phyloP scores from a whole-genome alignment of 768 basidiomycete genomes.

The Amanita subjunquillea region DNA sequence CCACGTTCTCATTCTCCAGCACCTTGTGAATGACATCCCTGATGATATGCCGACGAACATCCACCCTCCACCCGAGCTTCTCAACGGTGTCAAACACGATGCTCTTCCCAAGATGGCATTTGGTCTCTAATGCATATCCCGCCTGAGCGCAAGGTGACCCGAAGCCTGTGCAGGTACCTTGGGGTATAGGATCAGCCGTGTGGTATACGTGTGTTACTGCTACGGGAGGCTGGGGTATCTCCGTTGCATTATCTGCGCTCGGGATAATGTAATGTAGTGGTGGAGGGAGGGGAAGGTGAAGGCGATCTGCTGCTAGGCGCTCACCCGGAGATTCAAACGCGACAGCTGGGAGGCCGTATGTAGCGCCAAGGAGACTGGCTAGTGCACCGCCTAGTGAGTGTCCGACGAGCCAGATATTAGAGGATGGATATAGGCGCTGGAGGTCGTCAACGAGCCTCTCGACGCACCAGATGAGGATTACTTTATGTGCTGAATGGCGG shows the following conservation, averaged over 20 bases:
- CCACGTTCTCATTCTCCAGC: slow-evolving; percentile 36
- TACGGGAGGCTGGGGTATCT: slow-evolving; percentile 18
- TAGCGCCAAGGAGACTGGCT: slow-evolving; percentile 79
- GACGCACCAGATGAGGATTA: not conserved
- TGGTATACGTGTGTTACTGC: slow-evolving; percentile 78
- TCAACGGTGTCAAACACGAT: slow-evolving; percentile 83
- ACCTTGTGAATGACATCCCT: slow-evolving; percentile 55
- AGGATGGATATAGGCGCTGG: slow-evolving; percentile 66
- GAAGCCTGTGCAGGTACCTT: slow-evolving; percentile 70
- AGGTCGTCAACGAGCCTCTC: slow-evolving; percentile 87
- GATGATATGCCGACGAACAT: slow-evolving; percentile 71
- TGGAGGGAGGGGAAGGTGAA: slow-evolving; percentile 80
- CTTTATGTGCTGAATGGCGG: slow-evolving; percentile 1
- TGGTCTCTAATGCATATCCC: slow-evolving; percentile 82
- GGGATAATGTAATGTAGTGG: slow-evolving; percentile 16
- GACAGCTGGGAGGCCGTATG: slow-evolving; percentile 87
- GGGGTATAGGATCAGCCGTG: slow-evolving; percentile 88
- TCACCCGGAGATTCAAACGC: slow-evolving; percentile 86
- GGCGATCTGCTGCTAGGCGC: slow-evolving; percentile 58
- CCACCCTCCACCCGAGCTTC: slow-evolving; percentile 72
- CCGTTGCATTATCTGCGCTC: slow-evolving; percentile 21
- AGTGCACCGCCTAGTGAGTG: slow-evolving; percentile 89
- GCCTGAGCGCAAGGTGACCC: slow-evolving; percentile 69
- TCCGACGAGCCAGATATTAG: slow-evolving; percentile 85
- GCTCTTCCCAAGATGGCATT: slow-evolving; percentile 84